A percentile compares a stretch with the other conserved stretches of the same genome.
Evolutionary conservation across 2,329 filamentous ascomycete genomes (phyloP).

Genomic region (Myriangium duriaei): DNA sequence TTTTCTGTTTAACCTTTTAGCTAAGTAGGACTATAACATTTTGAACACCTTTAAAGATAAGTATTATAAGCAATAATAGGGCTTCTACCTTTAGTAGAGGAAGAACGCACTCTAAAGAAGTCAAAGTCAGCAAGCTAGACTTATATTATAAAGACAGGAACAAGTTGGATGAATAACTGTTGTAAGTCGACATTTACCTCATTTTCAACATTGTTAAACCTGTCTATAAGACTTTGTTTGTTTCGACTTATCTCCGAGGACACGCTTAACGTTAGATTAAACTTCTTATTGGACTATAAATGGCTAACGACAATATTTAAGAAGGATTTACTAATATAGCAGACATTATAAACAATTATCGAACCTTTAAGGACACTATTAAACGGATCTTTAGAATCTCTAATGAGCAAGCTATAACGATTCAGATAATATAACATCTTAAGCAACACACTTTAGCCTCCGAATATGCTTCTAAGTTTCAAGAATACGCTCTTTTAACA

Average conservation of each 20-base stretch:
- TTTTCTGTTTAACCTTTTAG: too few species aligned
- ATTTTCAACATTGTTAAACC: not conserved
- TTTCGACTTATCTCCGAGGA: not conserved
- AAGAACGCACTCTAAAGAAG: too few species aligned
- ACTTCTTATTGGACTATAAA: not conserved
- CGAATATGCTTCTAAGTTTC: not conserved
- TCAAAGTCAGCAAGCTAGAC: too few species aligned
- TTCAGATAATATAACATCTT: not conserved
- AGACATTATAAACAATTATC: not conserved
- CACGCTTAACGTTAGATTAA: not conserved
- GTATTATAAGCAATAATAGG: too few species aligned
- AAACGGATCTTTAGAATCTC: conserved; percentile 1
- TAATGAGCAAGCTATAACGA: not conserved
- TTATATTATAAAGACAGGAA: not conserved
- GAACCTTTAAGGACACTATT: not conserved
- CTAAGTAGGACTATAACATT: too few species aligned
- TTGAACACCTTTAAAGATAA: too few species aligned
- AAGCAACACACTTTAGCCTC: not conserved
- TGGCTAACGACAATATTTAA: not conserved
- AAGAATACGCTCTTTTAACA: not conserved
- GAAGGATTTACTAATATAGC: not conserved
- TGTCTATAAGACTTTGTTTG: not conserved
- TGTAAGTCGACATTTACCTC: not conserved
- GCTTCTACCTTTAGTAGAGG: too few species aligned
- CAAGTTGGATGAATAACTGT: not conserved